Evolutionary conservation across 2,329 filamentous ascomycete species (phyloP).

Genomic region (Ophiocordyceps australis): DNA sequence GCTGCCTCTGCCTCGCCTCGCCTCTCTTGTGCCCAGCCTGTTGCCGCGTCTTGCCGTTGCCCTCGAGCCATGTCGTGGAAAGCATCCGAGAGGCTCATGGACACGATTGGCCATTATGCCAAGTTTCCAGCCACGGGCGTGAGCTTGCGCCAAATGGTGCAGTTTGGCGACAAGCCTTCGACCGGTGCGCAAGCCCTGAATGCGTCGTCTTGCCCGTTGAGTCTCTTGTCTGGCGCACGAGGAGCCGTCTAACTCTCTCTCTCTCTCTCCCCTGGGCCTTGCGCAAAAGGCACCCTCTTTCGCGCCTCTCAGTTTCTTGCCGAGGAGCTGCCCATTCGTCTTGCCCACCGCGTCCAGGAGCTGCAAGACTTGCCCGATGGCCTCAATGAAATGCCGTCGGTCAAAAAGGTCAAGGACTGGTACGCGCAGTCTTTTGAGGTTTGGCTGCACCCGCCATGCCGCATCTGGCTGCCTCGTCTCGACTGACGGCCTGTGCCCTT

Average conservation of each 20-base stretch:
- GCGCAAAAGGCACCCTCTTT: constrained; percentile 94
- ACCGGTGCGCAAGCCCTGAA: constrained; percentile 41
- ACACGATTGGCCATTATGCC: constrained; percentile 93
- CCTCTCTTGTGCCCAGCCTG: no score
- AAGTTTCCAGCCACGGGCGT: constrained; percentile 93
- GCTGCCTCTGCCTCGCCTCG: constrained; percentile 1
- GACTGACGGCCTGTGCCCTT: constrained; percentile 1
- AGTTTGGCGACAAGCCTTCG: constrained; percentile 89
- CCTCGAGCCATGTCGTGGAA: constrained; percentile 93
- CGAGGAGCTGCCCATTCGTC: constrained; percentile 90
- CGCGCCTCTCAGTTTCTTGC: constrained; percentile 95
- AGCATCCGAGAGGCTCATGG: constrained; percentile 77
- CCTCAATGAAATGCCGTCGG: constrained; percentile 94
- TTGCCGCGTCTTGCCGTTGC: no score
- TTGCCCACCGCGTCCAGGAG: constrained; percentile 93
- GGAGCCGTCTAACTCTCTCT: constrained; percentile 17
- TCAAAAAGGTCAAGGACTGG: constrained; percentile 90
- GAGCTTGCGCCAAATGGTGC: constrained; percentile 95
- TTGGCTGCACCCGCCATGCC: constrained; percentile 12
- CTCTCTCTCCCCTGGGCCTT: constrained; percentile 4
- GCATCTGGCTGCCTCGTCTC: background rate
- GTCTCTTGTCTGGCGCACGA: constrained; percentile 37
- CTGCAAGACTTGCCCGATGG: constrained; percentile 85
- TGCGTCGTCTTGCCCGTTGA: constrained; percentile 1
- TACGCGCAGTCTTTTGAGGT: constrained; percentile 99